These are phyloP conservation scores for Fusarium lyarnte DNA, from an alignment of 2,329 filamentous ascomycete genomes.

Conservation along the genomic window DNA sequence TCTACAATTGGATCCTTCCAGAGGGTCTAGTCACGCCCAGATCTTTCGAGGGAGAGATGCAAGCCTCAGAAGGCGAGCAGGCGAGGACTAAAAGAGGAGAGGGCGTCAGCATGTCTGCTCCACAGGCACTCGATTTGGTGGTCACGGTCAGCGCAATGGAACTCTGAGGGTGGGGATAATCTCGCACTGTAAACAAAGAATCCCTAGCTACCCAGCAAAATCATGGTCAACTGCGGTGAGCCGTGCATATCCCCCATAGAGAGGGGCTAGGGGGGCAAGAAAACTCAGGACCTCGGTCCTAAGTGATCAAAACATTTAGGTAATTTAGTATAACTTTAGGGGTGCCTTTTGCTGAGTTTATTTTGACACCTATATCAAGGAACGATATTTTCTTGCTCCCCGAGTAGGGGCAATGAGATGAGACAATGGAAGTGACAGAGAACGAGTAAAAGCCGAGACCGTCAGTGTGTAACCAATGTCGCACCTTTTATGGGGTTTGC, in stretches of 20 bases:
- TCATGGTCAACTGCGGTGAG: conserved; percentile 8
- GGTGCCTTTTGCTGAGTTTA: no score
- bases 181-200: conserved; percentile 13
- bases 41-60: conserved; percentile 24
- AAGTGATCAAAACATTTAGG: no score
- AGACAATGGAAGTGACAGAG: conserved; percentile 21
- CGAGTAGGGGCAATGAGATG: conserved; percentile 1
- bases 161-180: conserved; percentile 31
- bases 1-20: conserved; percentile 14
- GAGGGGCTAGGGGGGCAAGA: neutral
- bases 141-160: conserved; percentile 34
- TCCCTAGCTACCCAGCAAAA: conserved; percentile 3
- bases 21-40: conserved; percentile 20
- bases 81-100: neutral
- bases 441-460: conserved; percentile 8
- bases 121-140: conserved; percentile 20
- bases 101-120: conserved; percentile 7
- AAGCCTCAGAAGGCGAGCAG: conserved; percentile 1
- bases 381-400: no score
- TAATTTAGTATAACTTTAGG: no score
- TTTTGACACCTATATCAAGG: no score
- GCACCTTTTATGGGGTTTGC: conserved; percentile 2
- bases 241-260: neutral
- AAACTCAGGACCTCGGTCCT: no score
- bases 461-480: conserved; percentile 9